Percentiles rank a stretch among this genome's conserved stretches.
Conservation (phyloP, 139 green algal genomes). For the Edaphochlamys debaryana region DNA sequence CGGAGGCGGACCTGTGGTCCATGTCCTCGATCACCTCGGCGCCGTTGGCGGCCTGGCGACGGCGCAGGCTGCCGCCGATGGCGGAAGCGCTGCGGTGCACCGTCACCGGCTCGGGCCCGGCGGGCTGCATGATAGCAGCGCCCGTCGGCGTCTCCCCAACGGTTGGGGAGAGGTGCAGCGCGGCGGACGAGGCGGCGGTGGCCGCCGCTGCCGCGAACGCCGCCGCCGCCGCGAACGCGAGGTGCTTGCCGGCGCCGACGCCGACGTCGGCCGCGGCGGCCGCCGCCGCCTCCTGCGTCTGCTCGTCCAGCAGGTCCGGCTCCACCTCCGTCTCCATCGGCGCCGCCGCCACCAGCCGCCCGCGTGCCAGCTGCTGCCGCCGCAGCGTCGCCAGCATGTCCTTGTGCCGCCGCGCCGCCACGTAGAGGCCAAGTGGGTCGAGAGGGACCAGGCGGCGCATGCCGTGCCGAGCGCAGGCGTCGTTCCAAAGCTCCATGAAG, state of each 20-base stretch:
- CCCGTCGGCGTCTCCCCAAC: constrained; percentile 32
- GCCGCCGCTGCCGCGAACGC: not conserved
- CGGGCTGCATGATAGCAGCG: constrained; percentile 17
- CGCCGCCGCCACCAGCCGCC: constrained; percentile 26
- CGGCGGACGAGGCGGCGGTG: not conserved
- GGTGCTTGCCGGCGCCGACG: not conserved
- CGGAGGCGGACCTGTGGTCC: not conserved
- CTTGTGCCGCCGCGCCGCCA: constrained; percentile 43
- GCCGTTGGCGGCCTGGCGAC: too few species aligned
- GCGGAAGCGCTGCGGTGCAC: not conserved
- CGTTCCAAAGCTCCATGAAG: constrained; percentile 61
- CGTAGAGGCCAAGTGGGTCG: constrained; percentile 51
- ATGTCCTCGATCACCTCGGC: not conserved
- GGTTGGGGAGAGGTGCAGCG: not conserved
- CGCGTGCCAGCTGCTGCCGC: constrained; percentile 19
- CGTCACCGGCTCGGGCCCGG: not conserved
- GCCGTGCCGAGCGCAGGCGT: constrained; percentile 45
- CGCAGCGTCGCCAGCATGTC: constrained; percentile 17
- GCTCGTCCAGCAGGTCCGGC: constrained; percentile 3
- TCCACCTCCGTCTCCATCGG: constrained; percentile 4
- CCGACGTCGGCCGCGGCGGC: not conserved
- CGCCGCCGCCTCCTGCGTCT: not conserved
- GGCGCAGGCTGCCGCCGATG: not conserved
- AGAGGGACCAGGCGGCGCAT: constrained; percentile 48
- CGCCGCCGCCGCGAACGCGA: not conserved